Percentiles rank a stretch among this genome's conserved stretches.
phyloP scores from a whole-genome alignment of 306 rosid species.

The Citrullus amarus region DNA sequence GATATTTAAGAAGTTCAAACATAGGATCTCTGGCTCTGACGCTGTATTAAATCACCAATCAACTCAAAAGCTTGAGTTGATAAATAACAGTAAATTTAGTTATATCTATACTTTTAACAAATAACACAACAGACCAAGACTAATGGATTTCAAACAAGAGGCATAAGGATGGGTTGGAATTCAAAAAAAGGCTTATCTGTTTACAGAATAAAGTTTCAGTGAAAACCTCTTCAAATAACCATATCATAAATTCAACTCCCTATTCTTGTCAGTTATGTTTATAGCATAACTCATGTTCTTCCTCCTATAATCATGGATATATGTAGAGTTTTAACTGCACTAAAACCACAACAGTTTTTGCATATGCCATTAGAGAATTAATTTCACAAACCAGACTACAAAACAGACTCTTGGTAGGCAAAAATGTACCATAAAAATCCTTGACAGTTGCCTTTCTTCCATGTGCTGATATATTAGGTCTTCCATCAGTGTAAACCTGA shows the following conservation, averaged over 20 bases:
- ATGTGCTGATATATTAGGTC: slow-evolving; percentile 45
- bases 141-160: not conserved
- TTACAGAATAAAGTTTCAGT: not conserved
- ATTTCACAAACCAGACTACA: slow-evolving; percentile 22
- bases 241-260: not conserved
- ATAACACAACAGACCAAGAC: not conserved
- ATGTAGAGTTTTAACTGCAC: not conserved
- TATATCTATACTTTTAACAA: too few species aligned
- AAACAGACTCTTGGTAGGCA: slow-evolving; percentile 20
- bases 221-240: not conserved
- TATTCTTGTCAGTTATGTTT: not conserved
- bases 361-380: not conserved
- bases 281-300: not conserved
- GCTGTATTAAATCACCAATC: too few species aligned
- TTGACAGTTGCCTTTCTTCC: slow-evolving; percentile 82
- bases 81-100: too few species aligned
- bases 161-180: not conserved
- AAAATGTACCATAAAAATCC: slow-evolving; percentile 79
- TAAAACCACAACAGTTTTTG: not conserved
- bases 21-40: too few species aligned
- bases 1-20: too few species aligned
- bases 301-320: not conserved
- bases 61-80: too few species aligned
- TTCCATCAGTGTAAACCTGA: slow-evolving; percentile 79
- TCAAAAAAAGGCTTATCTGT: not conserved